Conservation (phyloP, 331 rosid species). For the Malus hybrid region DNA sequence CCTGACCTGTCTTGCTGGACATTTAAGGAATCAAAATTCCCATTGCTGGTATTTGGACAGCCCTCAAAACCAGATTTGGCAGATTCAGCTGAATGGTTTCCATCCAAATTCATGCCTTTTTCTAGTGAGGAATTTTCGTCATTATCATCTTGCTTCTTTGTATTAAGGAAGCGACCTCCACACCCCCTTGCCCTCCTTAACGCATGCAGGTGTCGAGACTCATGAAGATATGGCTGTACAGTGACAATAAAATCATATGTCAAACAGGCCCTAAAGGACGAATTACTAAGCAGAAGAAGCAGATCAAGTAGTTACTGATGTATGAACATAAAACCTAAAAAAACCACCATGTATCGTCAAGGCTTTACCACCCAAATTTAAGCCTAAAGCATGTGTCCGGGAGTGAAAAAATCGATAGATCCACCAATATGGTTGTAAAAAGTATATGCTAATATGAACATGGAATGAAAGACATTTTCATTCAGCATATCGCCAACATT, state of each 20-base stretch:
- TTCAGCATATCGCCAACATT: not conserved
- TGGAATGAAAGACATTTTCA: not conserved
- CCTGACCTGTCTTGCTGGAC: constrained; percentile 24
- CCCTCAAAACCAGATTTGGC: constrained; percentile 12
- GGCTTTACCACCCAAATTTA: not conserved
- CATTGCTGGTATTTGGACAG: constrained; percentile 18
- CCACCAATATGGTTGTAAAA: not conserved
- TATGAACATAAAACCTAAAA: not conserved
- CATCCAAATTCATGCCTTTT: constrained; percentile 18
- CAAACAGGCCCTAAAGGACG: not conserved
- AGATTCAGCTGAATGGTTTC: constrained; percentile 22
- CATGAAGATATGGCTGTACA: constrained; percentile 47
- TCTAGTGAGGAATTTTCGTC: constrained; percentile 21
- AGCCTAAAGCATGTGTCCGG: not conserved
- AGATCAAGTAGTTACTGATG: too few species aligned
- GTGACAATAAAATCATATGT: not conserved
- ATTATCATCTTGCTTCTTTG: constrained; percentile 29
- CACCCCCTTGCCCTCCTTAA: constrained; percentile 50
- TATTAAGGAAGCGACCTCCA: constrained; percentile 50
- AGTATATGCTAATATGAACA: not conserved
- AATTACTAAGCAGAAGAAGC: too few species aligned
- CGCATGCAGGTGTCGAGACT: constrained; percentile 47
- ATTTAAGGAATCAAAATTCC: constrained; percentile 22
- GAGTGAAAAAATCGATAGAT: not conserved
- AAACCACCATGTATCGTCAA: not conserved